Evolutionary conservation across 192 early-diverging fungal species (phyloP).

Genomic region (Backusella tarrabulga): DNA sequence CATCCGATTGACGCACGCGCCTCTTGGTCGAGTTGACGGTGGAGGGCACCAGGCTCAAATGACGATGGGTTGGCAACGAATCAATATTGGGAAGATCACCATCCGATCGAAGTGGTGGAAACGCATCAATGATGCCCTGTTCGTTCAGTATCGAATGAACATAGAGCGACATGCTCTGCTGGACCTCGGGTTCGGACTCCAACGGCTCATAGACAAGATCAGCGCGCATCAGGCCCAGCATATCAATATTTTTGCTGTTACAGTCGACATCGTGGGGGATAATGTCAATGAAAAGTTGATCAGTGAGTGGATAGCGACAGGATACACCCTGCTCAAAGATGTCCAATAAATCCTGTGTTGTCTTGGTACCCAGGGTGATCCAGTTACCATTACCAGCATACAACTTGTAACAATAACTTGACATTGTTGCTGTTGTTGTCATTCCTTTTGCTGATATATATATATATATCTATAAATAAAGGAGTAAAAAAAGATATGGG

Average conservation of each 20-base stretch:
- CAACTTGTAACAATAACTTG: conserved; percentile 21
- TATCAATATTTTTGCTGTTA: conserved; percentile 28
- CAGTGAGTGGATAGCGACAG: conserved; percentile 55
- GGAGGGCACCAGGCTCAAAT: conserved; percentile 21
- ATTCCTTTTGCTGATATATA: neutral
- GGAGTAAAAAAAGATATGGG: no score
- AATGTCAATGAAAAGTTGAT: conserved; percentile 65
- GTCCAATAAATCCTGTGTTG: conserved; percentile 50
- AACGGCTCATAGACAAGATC: conserved; percentile 13
- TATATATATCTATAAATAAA: no score
- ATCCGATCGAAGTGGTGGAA: conserved; percentile 19
- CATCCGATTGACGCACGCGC: neutral
- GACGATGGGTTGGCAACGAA: conserved; percentile 16
- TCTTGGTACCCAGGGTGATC: conserved; percentile 32
- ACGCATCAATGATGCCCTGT: conserved; percentile 42
- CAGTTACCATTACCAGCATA: conserved; percentile 33
- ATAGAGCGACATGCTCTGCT: conserved; percentile 9
- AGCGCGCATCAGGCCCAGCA: conserved; percentile 21
- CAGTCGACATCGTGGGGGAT: conserved; percentile 28
- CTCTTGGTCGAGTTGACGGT: neutral
- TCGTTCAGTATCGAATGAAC: conserved; percentile 38
- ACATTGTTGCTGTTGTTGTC: neutral
- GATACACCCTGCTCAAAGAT: conserved; percentile 41
- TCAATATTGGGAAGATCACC: conserved; percentile 7
- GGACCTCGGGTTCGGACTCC: neutral